phyloP scores from a whole-genome alignment of 2,329 filamentous ascomycete species.

The Nemania bipapillata region DNA sequence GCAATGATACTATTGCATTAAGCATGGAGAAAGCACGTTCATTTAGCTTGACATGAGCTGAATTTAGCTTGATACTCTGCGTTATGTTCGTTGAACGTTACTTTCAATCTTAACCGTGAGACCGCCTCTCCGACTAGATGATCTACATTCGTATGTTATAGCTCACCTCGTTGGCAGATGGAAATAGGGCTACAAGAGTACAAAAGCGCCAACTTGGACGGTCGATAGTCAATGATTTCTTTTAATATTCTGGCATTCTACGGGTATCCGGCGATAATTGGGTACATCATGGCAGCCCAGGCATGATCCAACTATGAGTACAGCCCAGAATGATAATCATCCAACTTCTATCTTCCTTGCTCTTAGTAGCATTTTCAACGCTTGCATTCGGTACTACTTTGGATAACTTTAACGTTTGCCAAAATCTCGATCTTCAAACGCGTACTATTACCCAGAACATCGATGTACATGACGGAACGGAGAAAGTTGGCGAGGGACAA shows the following conservation, averaged over 20 bases:
- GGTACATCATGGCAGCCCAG: slow-evolving; percentile 12
- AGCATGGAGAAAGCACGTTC: neutral
- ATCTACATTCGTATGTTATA: neutral
- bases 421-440: neutral
- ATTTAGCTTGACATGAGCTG: neutral
- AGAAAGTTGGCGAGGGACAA: neutral
- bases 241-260: neutral
- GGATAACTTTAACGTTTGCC: neutral
- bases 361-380: slow-evolving; percentile 14
- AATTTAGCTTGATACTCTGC: slow-evolving; percentile 1
- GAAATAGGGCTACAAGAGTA: neutral
- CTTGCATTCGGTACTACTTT: neutral
- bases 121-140: neutral
- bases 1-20: neutral
- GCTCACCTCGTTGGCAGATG: neutral
- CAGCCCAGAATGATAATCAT: slow-evolving; percentile 22
- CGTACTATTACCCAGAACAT: neutral
- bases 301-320: slow-evolving; percentile 4
- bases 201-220: neutral
- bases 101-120: neutral
- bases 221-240: neutral
- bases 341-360: slow-evolving; percentile 11
- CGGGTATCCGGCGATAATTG: neutral
- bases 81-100: neutral
- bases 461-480: neutral